Percentiles rank a stretch among this genome's conserved stretches.
phyloP scores from a whole-genome alignment of 2,329 filamentous ascomycete genomes.

The Microcyclospora pomicola region DNA sequence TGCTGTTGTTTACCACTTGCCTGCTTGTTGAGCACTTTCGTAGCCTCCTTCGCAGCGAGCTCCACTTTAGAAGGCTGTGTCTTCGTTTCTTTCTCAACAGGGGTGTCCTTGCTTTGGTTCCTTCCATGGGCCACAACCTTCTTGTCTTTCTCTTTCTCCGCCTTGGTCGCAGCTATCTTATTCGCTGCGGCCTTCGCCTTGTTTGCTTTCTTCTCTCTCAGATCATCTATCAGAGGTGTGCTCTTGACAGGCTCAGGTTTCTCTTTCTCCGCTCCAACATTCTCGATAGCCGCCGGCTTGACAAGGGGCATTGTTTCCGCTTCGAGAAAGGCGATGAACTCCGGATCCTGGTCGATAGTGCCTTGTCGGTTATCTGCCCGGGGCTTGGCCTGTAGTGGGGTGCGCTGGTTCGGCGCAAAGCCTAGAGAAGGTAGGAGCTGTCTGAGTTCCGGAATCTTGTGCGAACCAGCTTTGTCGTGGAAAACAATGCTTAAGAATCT shows the following conservation, averaged over 20 bases:
- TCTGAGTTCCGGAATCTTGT: constrained; percentile 56
- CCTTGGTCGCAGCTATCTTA: constrained; percentile 32
- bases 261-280: constrained; percentile 35
- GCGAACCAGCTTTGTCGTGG: constrained; percentile 68
- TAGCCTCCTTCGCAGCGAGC: constrained; percentile 34
- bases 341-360: constrained; percentile 89
- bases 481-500: constrained; percentile 56
- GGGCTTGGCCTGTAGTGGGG: constrained; percentile 54
- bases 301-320: constrained; percentile 61
- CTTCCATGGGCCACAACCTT: constrained; percentile 4
- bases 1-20: constrained; percentile 15
- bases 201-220: constrained; percentile 83
- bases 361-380: constrained; percentile 76
- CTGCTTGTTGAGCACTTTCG: constrained; percentile 42
- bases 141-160: constrained; percentile 22
- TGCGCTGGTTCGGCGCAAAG: constrained; percentile 70
- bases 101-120: constrained; percentile 25
- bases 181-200: constrained; percentile 41
- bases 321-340: constrained; percentile 88
- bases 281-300: constrained; percentile 38
- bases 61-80: constrained; percentile 25
- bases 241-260: constrained; percentile 49
- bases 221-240: constrained; percentile 78
- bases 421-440: constrained; percentile 63
- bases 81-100: constrained; percentile 19